Percentiles rank a stretch among this genome's conserved stretches.
phyloP scores from a whole-genome alignment of 2,329 filamentous ascomycete species.

The Coccinonectria pachysandricola region DNA sequence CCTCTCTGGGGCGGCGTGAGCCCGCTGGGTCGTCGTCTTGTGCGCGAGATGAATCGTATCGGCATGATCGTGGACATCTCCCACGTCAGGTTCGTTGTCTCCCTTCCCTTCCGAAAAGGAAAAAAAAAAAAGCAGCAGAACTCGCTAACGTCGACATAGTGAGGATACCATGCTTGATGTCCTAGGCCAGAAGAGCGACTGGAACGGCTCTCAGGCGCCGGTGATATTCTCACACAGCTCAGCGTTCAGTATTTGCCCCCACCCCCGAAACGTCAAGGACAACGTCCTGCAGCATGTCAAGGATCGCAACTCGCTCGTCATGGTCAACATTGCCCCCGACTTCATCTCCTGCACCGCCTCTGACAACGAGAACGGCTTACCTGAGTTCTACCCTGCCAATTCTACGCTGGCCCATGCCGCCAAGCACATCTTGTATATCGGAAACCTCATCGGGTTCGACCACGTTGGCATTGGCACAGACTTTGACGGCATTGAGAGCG shows the following conservation, averaged over 20 bases:
- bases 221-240: conserved; percentile 87
- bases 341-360: conserved; percentile 68
- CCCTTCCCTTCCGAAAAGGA: background rate
- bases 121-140: too few relatives aligned
- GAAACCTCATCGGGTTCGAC: conserved; percentile 71
- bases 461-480: conserved; percentile 84
- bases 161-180: conserved; percentile 80
- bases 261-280: conserved; percentile 85
- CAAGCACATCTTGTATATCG: conserved; percentile 74
- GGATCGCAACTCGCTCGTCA: conserved; percentile 63
- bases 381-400: conserved; percentile 55
- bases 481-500: conserved; percentile 65
- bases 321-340: conserved; percentile 80
- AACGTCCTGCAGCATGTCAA: conserved; percentile 70
- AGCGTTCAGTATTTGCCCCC: conserved; percentile 68
- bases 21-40: conserved; percentile 52
- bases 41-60: conserved; percentile 86
- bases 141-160: conserved; percentile 26
- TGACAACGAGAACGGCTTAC: conserved; percentile 51
- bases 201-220: conserved; percentile 66
- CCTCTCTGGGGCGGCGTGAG: conserved; percentile 66
- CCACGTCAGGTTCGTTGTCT: conserved; percentile 42
- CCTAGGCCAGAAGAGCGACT: conserved; percentile 51
- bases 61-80: conserved; percentile 90
- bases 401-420: conserved; percentile 69